These are phyloP conservation scores for Gilbertella persicaria DNA, from an alignment of 371 early-diverging fungal species.

Conservation along the genomic window DNA sequence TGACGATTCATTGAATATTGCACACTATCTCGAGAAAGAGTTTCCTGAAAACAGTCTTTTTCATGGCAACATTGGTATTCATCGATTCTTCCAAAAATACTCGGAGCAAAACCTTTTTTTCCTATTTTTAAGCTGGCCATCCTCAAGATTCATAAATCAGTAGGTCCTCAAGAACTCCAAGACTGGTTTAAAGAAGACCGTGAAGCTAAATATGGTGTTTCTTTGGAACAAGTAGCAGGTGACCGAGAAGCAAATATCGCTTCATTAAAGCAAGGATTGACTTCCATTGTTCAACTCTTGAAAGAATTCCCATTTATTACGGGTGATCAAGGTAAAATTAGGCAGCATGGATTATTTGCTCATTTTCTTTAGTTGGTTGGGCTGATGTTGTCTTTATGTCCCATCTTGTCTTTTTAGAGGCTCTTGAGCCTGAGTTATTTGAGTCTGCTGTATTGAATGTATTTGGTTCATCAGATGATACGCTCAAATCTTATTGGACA, in stretches of 20 bases:
- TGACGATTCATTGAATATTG: slow-evolving; percentile 27
- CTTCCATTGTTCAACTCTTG: background rate
- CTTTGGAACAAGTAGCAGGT: slow-evolving; percentile 20
- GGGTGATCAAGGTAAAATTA: slow-evolving; percentile 19
- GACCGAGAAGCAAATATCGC: background rate
- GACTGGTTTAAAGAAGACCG: slow-evolving; percentile 8
- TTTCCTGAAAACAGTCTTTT: slow-evolving; percentile 17
- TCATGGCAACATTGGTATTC: slow-evolving; percentile 14
- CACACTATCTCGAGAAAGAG: slow-evolving; percentile 17
- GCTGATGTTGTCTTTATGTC: slow-evolving; percentile 20
- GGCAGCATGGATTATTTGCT: background rate
- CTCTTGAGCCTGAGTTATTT: slow-evolving; percentile 9
- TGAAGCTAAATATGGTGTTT: slow-evolving; percentile 2
- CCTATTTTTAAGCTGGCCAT: slow-evolving; percentile 7
- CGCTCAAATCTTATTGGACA: no score
- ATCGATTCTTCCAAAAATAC: slow-evolving; percentile 15
- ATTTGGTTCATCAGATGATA: no score
- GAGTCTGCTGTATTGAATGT: slow-evolving; percentile 5
- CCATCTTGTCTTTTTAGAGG: background rate
- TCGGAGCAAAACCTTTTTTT: background rate
- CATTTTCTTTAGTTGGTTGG: slow-evolving; percentile 16
- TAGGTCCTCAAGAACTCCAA: slow-evolving; percentile 1
- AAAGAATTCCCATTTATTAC: slow-evolving; percentile 5
- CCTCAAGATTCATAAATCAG: background rate
- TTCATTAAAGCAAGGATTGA: slow-evolving; percentile 5